Base-by-base conservation (phyloP, 202 grass and related monocot genomes). In the Bolboschoenoplectus hybrid region DNA sequence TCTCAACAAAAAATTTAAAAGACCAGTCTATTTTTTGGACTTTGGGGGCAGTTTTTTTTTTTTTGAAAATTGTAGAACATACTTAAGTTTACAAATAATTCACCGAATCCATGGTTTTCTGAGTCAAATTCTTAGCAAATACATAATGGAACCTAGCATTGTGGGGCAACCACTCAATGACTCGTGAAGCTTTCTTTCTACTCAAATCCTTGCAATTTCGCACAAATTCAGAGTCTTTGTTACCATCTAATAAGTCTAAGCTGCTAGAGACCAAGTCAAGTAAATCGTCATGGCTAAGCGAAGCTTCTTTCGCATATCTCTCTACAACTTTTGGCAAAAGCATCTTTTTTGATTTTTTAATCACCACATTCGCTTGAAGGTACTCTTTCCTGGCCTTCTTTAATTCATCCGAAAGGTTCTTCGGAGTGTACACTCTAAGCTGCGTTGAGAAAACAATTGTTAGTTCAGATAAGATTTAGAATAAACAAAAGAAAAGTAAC, bases 321-420 rank as follows among this genome's bases (percentile, higher is more conserved):
- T 94, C 91, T 0, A 95, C 67, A 14, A 95, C 74, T 64, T 90
- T 89, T 17, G 92, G 91, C 68, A 97, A 87, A 80, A 95, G 90
- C 80, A 93, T 67, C 82, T 80, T 97, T 81, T 81, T 95, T 6
- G 89, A 89, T 67, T 92, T 95, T 34, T 88, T 87, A 81, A 90
- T 87, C 32, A 95, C 68, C 73, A 97, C 78, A 63, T 88, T 82
- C 12, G 73, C 86, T 86, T 92, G 91, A 80, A 97, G 89, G 61
- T 94, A 97, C 80, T 95, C 92, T 86, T 85, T 85, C 91, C 91
- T 97, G 6, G 95, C 92, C 35, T 90, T 89, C 85, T 97, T 89
- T 86, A 97, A 84, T 87, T 94, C 95, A 11, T 93, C 89, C 35
- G 74, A 62, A 64, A 97, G 57, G 81, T 90, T 91, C 85, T 95